Evolutionary conservation across 176 grass and related monocot species (phyloP), one percentile per base, ranked within the genome.

Genomic region (Avena atlantica): DNA sequence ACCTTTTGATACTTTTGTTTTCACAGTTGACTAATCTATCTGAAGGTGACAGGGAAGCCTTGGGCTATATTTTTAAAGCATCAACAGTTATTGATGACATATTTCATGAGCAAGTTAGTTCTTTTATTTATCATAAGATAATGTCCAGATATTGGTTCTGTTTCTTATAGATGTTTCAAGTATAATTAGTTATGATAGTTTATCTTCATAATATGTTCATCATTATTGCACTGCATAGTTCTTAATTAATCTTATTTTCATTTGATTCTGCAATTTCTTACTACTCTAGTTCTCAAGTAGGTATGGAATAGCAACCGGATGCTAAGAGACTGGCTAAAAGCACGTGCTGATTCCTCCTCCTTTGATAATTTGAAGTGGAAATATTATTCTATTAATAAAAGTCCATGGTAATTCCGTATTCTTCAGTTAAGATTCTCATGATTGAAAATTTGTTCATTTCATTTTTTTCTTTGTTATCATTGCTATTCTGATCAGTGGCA

Each of bases 371-470:
- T 95, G 85, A 98, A 98, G 86, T 98, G 92, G 92, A 42, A 76
- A 20, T 98, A 98, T 84, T 95, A 90, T 91, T 90, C 91, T 56
- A 98, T 98, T 87, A 98, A 98, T 76, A 98, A 95, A 80, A 91
- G 93, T 78, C 93, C 95, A 79, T 98, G 95, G 95, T 98, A 93
- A 95, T 78, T 76, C 70, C 6, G 34, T 69, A 37, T 69, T 69
- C 65, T 69, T 31, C 15, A 69, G 34, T 69, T 29, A 37, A 69
- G 7, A 29, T 69, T 69, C 15, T 37, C 7, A 17, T 69, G 27
- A 37, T 69, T 69, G 65, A 69, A 50, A 50, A 50, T 12, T 50
- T 50, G 48, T 50, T 50, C 48, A 50, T 50, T 50, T 12, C 48
- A 50, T 50, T 50, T 50, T 50, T 50, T 50, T 50, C 48, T 12